Conservation (phyloP, 2,329 filamentous ascomycete species). For the Fusarium chuoi region DNA sequence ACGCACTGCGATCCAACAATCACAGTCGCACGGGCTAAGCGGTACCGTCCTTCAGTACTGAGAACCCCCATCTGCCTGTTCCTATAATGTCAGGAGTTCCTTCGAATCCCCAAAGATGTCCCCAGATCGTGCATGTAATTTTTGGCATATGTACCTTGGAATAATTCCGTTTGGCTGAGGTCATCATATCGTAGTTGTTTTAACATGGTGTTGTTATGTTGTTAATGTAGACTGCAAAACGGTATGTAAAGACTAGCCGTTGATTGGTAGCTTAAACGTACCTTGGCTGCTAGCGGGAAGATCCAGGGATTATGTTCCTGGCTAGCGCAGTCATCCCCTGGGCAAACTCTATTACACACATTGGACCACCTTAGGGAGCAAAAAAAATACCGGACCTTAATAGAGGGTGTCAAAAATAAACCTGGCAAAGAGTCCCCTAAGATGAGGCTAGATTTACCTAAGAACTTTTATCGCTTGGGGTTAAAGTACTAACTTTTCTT, state of each 20-base stretch:
- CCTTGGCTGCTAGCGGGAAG: background rate
- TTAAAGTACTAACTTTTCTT: no score
- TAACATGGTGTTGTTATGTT: background rate
- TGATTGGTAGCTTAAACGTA: constrained; percentile 13
- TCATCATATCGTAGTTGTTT: background rate
- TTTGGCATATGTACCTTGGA: background rate
- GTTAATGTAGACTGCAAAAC: background rate
- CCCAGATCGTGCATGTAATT: constrained; percentile 21
- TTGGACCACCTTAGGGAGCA: background rate
- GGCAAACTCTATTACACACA: constrained; percentile 6
- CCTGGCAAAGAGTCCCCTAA: no score
- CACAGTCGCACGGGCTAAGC: background rate
- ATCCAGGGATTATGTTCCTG: constrained; percentile 20
- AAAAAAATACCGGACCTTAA: no score
- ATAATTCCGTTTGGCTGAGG: background rate
- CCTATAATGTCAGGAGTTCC: background rate
- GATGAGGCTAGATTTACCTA: no score
- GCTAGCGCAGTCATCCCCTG: constrained; percentile 24
- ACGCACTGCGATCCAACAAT: background rate
- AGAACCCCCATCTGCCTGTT: background rate
- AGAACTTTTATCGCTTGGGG: no score
- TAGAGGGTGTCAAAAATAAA: no score
- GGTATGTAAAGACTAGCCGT: constrained; percentile 14
- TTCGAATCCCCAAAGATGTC: background rate
- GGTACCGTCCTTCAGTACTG: background rate